Evolutionary conservation across 139 green algal species (phyloP).

Genomic region (Klebsormidium nitens): DNA sequence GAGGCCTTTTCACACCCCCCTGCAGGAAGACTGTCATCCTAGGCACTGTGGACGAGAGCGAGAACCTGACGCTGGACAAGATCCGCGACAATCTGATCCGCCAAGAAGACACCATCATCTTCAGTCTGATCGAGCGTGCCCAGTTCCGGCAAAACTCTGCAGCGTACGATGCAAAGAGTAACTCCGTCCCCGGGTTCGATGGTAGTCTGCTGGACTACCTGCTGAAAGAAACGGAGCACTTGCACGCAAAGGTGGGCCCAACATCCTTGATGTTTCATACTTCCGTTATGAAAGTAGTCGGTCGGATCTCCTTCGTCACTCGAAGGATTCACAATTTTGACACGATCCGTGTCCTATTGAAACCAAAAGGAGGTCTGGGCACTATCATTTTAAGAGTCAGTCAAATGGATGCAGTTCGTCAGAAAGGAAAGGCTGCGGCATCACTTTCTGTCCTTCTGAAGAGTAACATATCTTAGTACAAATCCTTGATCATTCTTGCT

Average conservation of each 20-base stretch:
- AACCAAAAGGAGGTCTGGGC: too few species aligned
- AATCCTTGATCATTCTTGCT: background rate
- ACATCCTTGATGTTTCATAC: background rate
- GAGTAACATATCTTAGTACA: too few species aligned
- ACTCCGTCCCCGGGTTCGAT: conserved; percentile 66
- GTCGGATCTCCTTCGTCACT: too few species aligned
- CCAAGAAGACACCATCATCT: conserved; percentile 98
- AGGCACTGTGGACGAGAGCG: background rate
- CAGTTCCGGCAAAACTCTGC: conserved; percentile 81
- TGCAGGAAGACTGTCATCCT: too few species aligned
- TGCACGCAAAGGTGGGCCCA: conserved; percentile 65
- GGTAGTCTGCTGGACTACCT: conserved; percentile 86
- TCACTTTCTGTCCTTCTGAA: too few species aligned
- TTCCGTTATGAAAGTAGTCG: too few species aligned
- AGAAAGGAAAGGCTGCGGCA: too few species aligned
- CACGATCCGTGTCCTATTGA: too few species aligned
- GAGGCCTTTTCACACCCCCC: too few species aligned
- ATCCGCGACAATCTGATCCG: conserved; percentile 76
- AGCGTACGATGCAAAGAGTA: conserved; percentile 65
- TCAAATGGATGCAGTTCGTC: too few species aligned
- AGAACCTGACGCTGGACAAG: conserved; percentile 36
- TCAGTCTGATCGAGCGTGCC: conserved; percentile 86
- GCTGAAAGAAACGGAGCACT: conserved; percentile 82
- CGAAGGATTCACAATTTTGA: too few species aligned
- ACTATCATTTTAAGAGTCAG: too few species aligned